Evolutionary conservation across 805 yeast species (phyloP), one percentile per base, ranked within the genome.

Genomic region (Saturnispora zaruensis): DNA sequence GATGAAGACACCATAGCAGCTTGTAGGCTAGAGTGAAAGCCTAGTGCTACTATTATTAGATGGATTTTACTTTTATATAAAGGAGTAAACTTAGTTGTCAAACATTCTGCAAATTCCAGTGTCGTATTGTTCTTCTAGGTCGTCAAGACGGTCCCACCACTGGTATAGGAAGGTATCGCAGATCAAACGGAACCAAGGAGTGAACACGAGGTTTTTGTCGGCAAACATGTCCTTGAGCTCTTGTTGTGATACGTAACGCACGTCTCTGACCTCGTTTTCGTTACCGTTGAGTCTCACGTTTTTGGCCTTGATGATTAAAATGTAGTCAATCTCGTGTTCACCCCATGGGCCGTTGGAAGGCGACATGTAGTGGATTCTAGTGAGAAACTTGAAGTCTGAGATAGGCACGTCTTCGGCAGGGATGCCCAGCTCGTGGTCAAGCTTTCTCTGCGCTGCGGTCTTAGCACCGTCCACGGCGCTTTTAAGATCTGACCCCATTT

Each of bases 121-220:
- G 55, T 71, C 76, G 51, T 67, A 66, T 57, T 76, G 79, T 42
- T 69, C 63, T 5, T 75, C 74, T 55, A 87, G 71, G 53, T 75
- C 70, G 62, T 78, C 81, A 54, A 90, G 71, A 52, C 79, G 74
- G 25, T 75, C 78, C 99, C 99, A 93, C 99, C 99, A 93, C 55
- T 85, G 74, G 71, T 86, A 93, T 62, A 93, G 72, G 62, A 87
- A 87, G 43, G 86, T 79, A 64, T 93, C 90, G 66, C 99, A 93
- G 58, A 93, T 93, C 56, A 93, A 77, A 68, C 87, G 88, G 73
- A 93, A 93, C 99, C 99, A 93, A 5, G 99, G 99, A 5, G 99
- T 93, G 69, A 93, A 93, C 9, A 78, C 73, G 54, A 85, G 73
- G 5, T 49, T 37, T 7, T 59, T 53, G 64, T 90, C 87, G 21